These are phyloP conservation scores for Neonectria ditissima DNA, from an alignment of 2,329 filamentous ascomycete species.

Conservation along the genomic window DNA sequence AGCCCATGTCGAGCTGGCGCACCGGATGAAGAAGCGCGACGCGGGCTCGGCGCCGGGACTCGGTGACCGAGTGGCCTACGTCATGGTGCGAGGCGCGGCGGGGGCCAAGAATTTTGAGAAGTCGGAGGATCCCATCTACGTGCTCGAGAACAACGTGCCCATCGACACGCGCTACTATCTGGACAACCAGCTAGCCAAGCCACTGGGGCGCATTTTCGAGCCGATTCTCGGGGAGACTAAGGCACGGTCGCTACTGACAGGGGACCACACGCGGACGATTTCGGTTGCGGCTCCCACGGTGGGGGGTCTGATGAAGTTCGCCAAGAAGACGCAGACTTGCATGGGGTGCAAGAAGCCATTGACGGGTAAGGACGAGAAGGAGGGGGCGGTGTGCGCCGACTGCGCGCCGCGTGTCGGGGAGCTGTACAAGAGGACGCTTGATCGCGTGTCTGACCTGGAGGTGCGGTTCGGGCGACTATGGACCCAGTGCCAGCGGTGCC, in stretches of 20 bases:
- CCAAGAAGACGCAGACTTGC: slow-evolving; percentile 97
- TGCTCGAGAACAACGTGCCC: slow-evolving; percentile 96
- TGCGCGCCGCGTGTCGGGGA: slow-evolving; percentile 89
- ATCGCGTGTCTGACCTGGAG: slow-evolving; percentile 91
- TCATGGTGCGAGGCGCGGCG: slow-evolving; percentile 92
- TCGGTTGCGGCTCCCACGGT: slow-evolving; percentile 91
- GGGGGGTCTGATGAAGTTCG: slow-evolving; percentile 97
- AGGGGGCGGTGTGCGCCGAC: slow-evolving; percentile 88
- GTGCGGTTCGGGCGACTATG: slow-evolving; percentile 92
- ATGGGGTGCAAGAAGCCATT: slow-evolving; percentile 99
- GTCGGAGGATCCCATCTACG: slow-evolving; percentile 96
- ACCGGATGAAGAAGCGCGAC: slow-evolving; percentile 97
- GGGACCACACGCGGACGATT: slow-evolving; percentile 95
- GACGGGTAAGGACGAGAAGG: slow-evolving; percentile 79
- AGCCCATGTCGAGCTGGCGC: slow-evolving; percentile 93
- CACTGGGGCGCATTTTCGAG: slow-evolving; percentile 94
- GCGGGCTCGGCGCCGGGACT: slow-evolving; percentile 91
- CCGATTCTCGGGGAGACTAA: slow-evolving; percentile 96
- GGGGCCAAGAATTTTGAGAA: slow-evolving; percentile 97
- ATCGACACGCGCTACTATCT: slow-evolving; percentile 99
- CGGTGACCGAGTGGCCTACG: slow-evolving; percentile 96
- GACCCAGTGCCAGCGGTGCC: slow-evolving; percentile 98
- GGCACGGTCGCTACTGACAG: slow-evolving; percentile 85
- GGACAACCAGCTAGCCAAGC: slow-evolving; percentile 97
- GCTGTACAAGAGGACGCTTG: slow-evolving; percentile 90